Conservation (phyloP, 495 filamentous ascomycete species). For the Talaromyces trachyspermus region DNA sequence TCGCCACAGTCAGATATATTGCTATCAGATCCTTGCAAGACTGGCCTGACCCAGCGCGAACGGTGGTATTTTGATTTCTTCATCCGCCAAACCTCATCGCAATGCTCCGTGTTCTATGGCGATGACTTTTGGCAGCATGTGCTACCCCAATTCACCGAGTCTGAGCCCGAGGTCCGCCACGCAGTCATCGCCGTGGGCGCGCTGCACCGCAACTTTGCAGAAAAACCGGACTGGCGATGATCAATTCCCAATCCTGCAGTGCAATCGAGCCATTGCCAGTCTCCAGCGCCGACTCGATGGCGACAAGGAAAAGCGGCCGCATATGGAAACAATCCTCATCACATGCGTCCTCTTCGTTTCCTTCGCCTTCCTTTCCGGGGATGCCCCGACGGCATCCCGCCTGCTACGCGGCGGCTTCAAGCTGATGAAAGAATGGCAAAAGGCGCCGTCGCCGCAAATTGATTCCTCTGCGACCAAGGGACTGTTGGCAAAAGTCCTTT, state of each 20-base stretch:
- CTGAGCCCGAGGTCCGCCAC: conserved; percentile 44
- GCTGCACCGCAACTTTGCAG: conserved; percentile 23
- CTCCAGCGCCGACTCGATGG: conserved; percentile 9
- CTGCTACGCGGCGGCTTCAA: conserved; percentile 12
- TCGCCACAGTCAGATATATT: no score
- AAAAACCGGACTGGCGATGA: background rate
- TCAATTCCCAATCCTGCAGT: conserved; percentile 33
- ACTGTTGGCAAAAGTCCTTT: conserved; percentile 1
- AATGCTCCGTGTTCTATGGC: conserved; percentile 35
- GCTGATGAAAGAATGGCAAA: conserved; percentile 12
- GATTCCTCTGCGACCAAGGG: background rate
- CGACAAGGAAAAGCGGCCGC: conserved; percentile 16
- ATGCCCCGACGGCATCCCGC: conserved; percentile 26
- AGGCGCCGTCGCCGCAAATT: background rate
- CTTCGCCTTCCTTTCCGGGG: conserved; percentile 38
- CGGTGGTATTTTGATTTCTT: conserved; percentile 15
- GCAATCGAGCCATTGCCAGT: conserved; percentile 35
- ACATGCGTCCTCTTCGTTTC: conserved; percentile 42
- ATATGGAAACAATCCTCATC: conserved; percentile 21
- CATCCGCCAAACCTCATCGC: conserved; percentile 23
- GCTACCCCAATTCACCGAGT: conserved; percentile 42
- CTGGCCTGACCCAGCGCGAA: conserved; percentile 13
- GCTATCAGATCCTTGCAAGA: conserved; percentile 6
- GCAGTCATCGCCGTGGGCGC: conserved; percentile 38
- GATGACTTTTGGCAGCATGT: conserved; percentile 44